phyloP scores from a whole-genome alignment of 2,329 filamentous ascomycete genomes.

The Colletotrichum acutatum region DNA sequence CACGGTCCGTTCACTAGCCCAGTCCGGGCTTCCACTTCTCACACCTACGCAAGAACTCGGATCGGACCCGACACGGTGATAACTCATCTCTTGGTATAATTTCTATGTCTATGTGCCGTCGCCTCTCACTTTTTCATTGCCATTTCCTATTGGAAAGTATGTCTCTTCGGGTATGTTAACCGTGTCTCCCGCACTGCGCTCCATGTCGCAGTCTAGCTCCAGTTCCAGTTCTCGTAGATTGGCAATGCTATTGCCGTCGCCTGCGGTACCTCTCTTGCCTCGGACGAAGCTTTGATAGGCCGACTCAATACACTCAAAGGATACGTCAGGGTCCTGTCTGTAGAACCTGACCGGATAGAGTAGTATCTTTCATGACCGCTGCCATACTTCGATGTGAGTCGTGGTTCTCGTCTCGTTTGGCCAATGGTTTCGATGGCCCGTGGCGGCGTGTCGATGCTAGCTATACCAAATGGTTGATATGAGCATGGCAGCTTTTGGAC shows the following conservation, averaged over 20 bases:
- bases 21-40: neutral
- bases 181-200: too few species aligned
- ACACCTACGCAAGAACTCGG: neutral
- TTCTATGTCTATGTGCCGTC: too few species aligned
- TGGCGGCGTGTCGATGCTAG: conserved; percentile 3
- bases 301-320: conserved; percentile 2
- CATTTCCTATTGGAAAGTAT: neutral
- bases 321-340: neutral
- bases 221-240: neutral
- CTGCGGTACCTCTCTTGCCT: neutral
- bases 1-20: neutral
- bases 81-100: too few species aligned
- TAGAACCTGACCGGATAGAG: neutral
- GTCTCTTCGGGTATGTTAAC: neutral
- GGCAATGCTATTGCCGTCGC: too few species aligned
- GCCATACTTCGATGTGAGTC: neutral
- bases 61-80: too few species aligned
- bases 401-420: neutral
- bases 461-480: conserved; percentile 41
- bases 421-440: conserved; percentile 9
- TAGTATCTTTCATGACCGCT: neutral
- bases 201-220: neutral
- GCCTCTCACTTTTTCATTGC: too few species aligned
- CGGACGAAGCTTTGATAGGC: neutral
- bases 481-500: conserved; percentile 41